Conservation (phyloP, 495 filamentous ascomycete genomes). For the Ascobolus immersus region DNA sequence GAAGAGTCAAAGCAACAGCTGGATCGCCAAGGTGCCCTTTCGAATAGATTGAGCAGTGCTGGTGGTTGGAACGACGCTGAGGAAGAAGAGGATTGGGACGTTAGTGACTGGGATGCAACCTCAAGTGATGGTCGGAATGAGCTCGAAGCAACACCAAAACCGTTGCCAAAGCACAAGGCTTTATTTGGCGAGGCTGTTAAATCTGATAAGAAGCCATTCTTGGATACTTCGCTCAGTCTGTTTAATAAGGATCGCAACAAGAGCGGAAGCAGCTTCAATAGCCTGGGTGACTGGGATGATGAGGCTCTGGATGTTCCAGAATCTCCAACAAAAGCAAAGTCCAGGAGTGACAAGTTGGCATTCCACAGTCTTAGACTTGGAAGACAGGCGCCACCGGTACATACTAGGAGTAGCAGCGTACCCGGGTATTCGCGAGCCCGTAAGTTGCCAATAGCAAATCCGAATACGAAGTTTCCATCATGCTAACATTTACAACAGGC, state of each 20-base stretch:
- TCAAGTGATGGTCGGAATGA: too few species aligned
- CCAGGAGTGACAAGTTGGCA: neutral
- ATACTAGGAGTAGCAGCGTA: constrained; percentile 89
- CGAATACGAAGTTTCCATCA: constrained; percentile 38
- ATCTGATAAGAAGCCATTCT: too few species aligned
- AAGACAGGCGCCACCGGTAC: constrained; percentile 51
- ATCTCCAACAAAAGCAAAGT: constrained; percentile 28
- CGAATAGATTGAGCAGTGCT: neutral
- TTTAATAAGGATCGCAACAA: too few species aligned
- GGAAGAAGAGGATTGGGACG: constrained; percentile 39
- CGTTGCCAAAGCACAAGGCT: too few species aligned
- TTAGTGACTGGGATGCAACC: constrained; percentile 16
- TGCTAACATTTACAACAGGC: constrained; percentile 17
- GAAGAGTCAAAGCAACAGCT: neutral
- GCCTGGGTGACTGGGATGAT: too few species aligned
- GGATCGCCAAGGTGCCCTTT: neutral
- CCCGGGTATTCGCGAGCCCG: constrained; percentile 39
- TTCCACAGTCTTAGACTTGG: constrained; percentile 20
- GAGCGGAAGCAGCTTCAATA: too few species aligned
- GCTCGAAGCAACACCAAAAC: too few species aligned
- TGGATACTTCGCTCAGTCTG: too few species aligned
- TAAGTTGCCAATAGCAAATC: constrained; percentile 30
- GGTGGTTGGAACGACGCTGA: constrained; percentile 13
- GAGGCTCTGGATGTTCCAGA: constrained; percentile 42
- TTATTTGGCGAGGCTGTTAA: too few species aligned